These are phyloP conservation scores for Chloropicon primus DNA, from an alignment of 139 green algal species.

Conservation along the genomic window DNA sequence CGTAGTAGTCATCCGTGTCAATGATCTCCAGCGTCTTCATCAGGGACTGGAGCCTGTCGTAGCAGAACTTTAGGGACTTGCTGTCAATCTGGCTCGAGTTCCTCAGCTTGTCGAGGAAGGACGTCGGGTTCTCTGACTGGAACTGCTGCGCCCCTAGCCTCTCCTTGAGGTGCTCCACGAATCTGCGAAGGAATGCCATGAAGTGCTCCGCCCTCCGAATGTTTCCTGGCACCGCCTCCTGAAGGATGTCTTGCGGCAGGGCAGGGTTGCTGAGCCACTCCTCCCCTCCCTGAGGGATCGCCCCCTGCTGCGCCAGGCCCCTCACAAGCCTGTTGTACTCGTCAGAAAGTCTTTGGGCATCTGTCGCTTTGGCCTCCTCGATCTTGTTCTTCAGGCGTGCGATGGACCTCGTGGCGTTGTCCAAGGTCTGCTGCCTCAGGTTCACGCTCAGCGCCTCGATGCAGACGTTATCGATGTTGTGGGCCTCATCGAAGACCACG, in stretches of 20 bases:
- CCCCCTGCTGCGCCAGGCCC: conserved; percentile 59
- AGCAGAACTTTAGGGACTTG: conserved; percentile 86
- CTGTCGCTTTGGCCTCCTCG: conserved; percentile 34
- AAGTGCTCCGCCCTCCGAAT: conserved; percentile 80
- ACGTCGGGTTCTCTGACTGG: conserved; percentile 48
- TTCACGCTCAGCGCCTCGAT: conserved; percentile 86
- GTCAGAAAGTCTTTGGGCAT: conserved; percentile 12
- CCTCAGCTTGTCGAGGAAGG: conserved; percentile 68
- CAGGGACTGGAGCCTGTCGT: conserved; percentile 84
- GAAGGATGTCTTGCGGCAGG: conserved; percentile 74
- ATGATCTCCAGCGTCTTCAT: conserved; percentile 93
- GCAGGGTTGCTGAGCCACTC: conserved; percentile 72
- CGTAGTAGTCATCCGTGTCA: conserved; percentile 80
- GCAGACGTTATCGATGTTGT: conserved; percentile 99
- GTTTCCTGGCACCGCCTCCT: conserved; percentile 63
- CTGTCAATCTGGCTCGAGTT: conserved; percentile 36
- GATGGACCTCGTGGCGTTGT: conserved; percentile 71
- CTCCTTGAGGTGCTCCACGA: conserved; percentile 68
- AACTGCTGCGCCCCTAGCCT: conserved; percentile 45
- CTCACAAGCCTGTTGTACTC: conserved; percentile 27
- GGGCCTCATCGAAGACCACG: conserved; percentile 98
- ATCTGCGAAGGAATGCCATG: conserved; percentile 83
- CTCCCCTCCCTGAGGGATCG: conserved; percentile 24
- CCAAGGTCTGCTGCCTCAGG: conserved; percentile 71
- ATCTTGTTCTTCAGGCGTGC: conserved; percentile 19